Base-by-base conservation (phyloP, 441 rosid species). In the Codiaeum variegatum region DNA sequence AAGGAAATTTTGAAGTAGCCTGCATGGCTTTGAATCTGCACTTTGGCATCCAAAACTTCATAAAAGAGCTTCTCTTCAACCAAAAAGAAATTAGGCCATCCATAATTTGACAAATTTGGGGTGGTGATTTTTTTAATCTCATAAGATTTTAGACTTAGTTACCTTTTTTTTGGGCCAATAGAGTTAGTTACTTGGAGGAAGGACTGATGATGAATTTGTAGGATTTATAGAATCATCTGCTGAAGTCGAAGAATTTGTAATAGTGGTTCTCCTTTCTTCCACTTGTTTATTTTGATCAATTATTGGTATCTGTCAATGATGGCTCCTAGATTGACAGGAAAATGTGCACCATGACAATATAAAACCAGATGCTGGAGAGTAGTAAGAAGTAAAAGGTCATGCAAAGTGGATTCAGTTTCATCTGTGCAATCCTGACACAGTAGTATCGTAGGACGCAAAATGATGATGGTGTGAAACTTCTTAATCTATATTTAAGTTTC, bases 261-360 rank as follows among this genome's bases (percentile, higher is more conserved):
- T 76, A 84, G 64, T 76, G 68, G 79, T 36, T 78, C 70, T 84
- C 91, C 65, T 85, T 85, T 0, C 29, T 55, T 67, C 71, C 59
- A 44, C 44, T 72, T 2, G 73, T 66, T 67, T 79, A 79, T 74
- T 91, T 82, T 11, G 88, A 82, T 70, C 91, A 81, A 73, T 87
- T 72, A 51, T 86, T 86, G 16, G 83, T 80, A 42, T 90, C 91
- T 85, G 84, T 85, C 1, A 93, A 90, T 72, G 87, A 90, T 18
- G 96, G 93, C 58, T 88, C 88, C 96, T 88, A 73, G 66, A 73
- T 26, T 4, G 32, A 21, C 3, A 28, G 54, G 13, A 40, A 44
- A 63, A 23, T 38, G 12, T 62, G 19, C 19, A 32, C 38, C 5
- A 36, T 26, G 5, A 18, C 10, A 72, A 12, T 59, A 24, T 1